These are phyloP conservation scores for Avena atlantica DNA, from an alignment of 176 grass and related monocot species.

Conservation along the genomic window DNA sequence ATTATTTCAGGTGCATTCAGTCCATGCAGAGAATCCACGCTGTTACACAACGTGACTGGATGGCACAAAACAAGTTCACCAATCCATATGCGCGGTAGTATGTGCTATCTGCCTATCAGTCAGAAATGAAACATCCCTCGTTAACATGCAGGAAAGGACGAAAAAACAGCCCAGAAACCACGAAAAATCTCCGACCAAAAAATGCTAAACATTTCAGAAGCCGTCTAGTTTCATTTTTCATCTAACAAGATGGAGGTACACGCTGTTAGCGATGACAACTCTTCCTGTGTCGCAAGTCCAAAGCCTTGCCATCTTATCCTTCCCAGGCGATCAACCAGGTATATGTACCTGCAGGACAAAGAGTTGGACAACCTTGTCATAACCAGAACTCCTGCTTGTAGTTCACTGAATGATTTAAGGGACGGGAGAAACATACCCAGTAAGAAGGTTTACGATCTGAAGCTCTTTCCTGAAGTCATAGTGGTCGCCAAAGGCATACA, in stretches of 20 bases:
- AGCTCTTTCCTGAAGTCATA: constrained; percentile 81
- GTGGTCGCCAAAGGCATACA: constrained; percentile 73
- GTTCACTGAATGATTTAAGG: constrained; percentile 5
- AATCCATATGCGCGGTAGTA: neutral
- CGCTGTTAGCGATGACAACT: constrained; percentile 58
- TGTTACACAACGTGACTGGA: constrained; percentile 11
- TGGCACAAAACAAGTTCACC: neutral
- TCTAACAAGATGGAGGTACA: constrained; percentile 75
- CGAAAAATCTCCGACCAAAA: constrained; percentile 21
- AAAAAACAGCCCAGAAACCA: neutral
- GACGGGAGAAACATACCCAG: constrained; percentile 60
- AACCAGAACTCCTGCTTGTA: neutral
- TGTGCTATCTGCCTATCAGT: constrained; percentile 3
- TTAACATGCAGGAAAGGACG: neutral
- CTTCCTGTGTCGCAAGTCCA: constrained; percentile 77
- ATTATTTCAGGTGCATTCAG: neutral
- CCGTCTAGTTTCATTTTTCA: constrained; percentile 54
- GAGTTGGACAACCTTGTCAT: constrained; percentile 26
- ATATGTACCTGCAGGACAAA: constrained; percentile 73
- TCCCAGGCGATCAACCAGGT: constrained; percentile 71
- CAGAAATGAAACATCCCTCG: neutral
- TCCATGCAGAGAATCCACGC: neutral
- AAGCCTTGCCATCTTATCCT: constrained; percentile 97
- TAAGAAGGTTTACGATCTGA: constrained; percentile 89
- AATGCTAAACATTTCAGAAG: neutral